Conservation (phyloP, 805 yeast species). For the Ogataea dorogensis region DNA sequence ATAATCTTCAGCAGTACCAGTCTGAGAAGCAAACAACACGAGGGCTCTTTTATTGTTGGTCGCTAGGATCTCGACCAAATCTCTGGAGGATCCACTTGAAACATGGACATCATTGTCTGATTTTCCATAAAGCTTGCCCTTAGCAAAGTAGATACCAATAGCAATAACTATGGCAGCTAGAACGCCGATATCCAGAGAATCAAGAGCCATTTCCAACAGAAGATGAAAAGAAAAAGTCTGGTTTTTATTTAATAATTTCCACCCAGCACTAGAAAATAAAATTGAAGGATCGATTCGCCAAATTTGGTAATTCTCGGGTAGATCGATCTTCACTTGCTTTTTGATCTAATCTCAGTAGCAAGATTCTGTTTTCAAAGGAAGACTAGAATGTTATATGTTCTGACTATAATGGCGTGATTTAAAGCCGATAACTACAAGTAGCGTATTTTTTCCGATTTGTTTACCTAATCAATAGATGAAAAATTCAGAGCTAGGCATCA, state of each 20-base stretch:
- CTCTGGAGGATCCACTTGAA: slow-evolving; percentile 47
- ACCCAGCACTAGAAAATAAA: slow-evolving; percentile 15
- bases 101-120: slow-evolving; percentile 17
- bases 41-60: slow-evolving; percentile 70
- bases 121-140: slow-evolving; percentile 51
- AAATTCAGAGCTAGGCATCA: slow-evolving; percentile 20
- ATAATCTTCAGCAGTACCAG: slow-evolving; percentile 98
- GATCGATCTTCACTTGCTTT: no score
- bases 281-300: slow-evolving; percentile 3
- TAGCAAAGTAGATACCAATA: slow-evolving; percentile 62
- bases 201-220: slow-evolving; percentile 53
- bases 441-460: slow-evolving; percentile 2
- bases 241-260: slow-evolving; percentile 5
- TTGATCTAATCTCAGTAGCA: not conserved
- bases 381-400: not conserved
- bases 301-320: no score
- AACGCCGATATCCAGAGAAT: slow-evolving; percentile 69
- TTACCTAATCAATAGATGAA: slow-evolving; percentile 7
- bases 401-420: slow-evolving; percentile 8
- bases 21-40: slow-evolving; percentile 90
- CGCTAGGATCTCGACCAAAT: slow-evolving; percentile 55
- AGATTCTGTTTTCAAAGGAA: not conserved
- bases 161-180: slow-evolving; percentile 66
- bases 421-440: slow-evolving; percentile 13
- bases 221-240: slow-evolving; percentile 1